Evolutionary conservation across 352 stramenopile species (phyloP), one percentile per base, ranked within the genome.

Genomic region (Thraustochytrium sp.): DNA sequence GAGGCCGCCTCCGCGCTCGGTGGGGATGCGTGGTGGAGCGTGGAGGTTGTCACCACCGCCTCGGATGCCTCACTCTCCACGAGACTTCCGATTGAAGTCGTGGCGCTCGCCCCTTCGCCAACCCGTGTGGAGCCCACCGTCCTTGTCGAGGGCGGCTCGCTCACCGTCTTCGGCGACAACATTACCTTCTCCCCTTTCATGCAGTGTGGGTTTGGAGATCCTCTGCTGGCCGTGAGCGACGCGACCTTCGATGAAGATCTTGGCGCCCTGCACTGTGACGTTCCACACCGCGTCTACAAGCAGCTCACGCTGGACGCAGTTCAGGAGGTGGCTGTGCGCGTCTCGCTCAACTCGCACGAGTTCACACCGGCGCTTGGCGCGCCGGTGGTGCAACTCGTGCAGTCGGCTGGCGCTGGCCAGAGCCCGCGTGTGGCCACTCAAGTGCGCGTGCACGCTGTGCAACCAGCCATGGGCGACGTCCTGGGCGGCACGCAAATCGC

Each of bases 171-270:
- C 31, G 68, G 68, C 11, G 13, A 40, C 26, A 46, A 36, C 0
- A 26, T 80, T 21, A 16, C 8, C 26, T 48, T 37, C 2, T 42
- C 42, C 11, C 16, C 18, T 34, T 34, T 42, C 9, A 80, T 80
- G 68, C 53, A 42, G 31, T 80, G 68, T 3, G 44, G 68, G 5
- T 80, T 80, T 13, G 68, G 68, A 18, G 48, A 46, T 11, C 68
- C 68, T 3, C 3, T 80, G 13, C 16, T 65, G 51, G 68, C 46
- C 18, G 37, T 44, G 23, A 62, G 42, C 46, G 49, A 77, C 23
- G 68, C 68, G 13, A 51, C 68, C 16, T 46, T 37, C 13, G 42
- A 65, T 5, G 68, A 3, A 18, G 8, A 75, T 18, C 8, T 8
- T 56, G 38, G 44, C 13, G 44, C 3, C 23, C 29, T 72, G 13